A percentile compares a stretch with the other conserved stretches of the same genome.
Conservation (phyloP, 768 basidiomycete species). For the Pisolithus microcarpus region DNA sequence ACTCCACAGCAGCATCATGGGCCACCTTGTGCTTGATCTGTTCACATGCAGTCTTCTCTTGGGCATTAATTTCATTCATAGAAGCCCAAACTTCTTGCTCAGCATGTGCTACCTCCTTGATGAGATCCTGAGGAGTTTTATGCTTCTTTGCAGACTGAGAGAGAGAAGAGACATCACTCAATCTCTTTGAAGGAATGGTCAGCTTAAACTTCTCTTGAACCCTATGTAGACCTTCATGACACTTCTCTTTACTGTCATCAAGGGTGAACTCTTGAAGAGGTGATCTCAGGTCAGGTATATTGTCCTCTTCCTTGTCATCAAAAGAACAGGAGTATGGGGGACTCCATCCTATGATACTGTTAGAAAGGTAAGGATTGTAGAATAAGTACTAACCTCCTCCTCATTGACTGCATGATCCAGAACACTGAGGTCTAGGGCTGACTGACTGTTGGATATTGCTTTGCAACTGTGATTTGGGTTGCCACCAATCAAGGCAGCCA, state of each 20-base stretch:
- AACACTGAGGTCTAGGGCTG: conserved; percentile 8
- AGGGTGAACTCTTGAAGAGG: too few relatives aligned
- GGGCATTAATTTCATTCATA: neutral
- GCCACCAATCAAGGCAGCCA: conserved; percentile 13
- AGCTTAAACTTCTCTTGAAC: too few relatives aligned
- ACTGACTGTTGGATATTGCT: conserved; percentile 15
- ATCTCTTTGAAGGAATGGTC: too few relatives aligned
- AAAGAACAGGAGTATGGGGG: too few relatives aligned
- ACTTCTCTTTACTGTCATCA: too few relatives aligned
- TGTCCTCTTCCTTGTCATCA: too few relatives aligned
- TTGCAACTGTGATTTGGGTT: conserved; percentile 15
- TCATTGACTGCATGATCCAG: too few relatives aligned
- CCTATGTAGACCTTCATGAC: too few relatives aligned
- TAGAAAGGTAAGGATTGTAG: too few relatives aligned
- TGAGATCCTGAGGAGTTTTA: neutral
- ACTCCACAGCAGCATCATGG: neutral
- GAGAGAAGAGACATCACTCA: neutral
- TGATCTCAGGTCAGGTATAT: too few relatives aligned
- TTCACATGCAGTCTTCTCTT: neutral
- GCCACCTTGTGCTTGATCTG: neutral
- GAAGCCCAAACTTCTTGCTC: neutral
- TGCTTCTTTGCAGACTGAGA: neutral
- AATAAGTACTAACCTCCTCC: too few relatives aligned
- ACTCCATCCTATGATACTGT: too few relatives aligned
- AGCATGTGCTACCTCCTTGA: neutral